Percentiles rank a stretch among this genome's conserved stretches.
Conservation (phyloP, 2,329 filamentous ascomycete genomes). For the Diaporthe caulivora region DNA sequence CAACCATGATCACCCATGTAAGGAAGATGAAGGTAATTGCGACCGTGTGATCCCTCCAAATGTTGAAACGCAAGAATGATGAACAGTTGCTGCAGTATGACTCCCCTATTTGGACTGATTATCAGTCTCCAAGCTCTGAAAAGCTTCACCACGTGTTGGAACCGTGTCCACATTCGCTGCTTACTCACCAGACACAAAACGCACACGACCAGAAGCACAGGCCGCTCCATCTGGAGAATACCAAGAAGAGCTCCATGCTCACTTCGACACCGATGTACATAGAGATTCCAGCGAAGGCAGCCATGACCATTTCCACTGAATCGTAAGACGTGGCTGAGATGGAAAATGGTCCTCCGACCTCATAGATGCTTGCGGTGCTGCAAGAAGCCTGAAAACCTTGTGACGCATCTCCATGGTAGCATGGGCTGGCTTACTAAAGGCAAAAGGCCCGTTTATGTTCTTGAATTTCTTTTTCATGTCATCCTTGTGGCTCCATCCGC, state of each 20-base stretch:
- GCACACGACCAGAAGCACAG: conserved; percentile 1
- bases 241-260: not conserved
- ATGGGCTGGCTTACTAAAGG: not conserved
- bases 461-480: not conserved
- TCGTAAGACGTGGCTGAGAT: not conserved
- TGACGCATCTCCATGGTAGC: not conserved
- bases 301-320: not conserved
- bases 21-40: not conserved
- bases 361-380: not conserved
- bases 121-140: not conserved
- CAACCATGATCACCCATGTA: not conserved
- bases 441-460: not conserved
- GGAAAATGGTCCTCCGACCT: not conserved
- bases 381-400: not conserved
- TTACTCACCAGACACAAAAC: not conserved
- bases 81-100: not conserved
- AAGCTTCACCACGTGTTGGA: not conserved
- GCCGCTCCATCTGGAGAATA: not conserved
- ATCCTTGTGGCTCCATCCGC: not conserved
- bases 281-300: not conserved
- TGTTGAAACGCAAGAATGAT: not conserved
- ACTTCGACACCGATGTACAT: not conserved
- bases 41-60: not conserved
- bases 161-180: not conserved
- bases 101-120: not conserved